Evolutionary conservation across 2,329 filamentous ascomycete species (phyloP), one percentile per base, ranked within the genome.

Genomic region (Helicocarpus griseus): DNA sequence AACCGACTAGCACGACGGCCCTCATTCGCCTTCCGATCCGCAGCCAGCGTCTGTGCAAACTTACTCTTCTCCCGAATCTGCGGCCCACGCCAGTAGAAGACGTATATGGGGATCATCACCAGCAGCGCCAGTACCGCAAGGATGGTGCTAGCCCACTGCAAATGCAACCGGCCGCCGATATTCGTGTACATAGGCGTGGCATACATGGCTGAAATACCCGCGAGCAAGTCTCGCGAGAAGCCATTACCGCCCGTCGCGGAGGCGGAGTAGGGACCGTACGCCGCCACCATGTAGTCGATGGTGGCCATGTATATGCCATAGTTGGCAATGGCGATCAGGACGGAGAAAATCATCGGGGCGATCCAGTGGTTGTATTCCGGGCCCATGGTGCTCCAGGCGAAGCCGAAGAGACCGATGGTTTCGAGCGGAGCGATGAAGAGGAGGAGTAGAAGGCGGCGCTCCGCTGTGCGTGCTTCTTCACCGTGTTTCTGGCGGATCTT

Each of bases 261-360:
- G 9, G 81, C 80, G 0, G 80, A 73, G 61, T 80, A 83, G 0
- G 76, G 75, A 0, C 80, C 81, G 59, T 85, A 85, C 0, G 79
- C 74, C 28, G 77, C 80, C 41, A 84, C 79, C 76, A 82, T 82
- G 64, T 83, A 84, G 62, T 84, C 81, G 58, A 84, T 81, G 2
- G 78, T 81, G 6, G 78, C 76, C 73, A 81, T 79, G 60, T 83
- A 81, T 35, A 81, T 80, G 6, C 62, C 55, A 50, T 60, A 67
- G 57, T 84, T 84, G 4, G 80, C 80, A 48, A 84, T 76, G 2
- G 78, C 81, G 50, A 84, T 77, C 17, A 80, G 62, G 2, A 69
- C 60, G 2, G 76, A 74, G 58, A 80, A 82, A 47, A 83, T 70
- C 71, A 82, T 75, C 0, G 79, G 77, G 0, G 70, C 75, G 45